Evolutionary conservation across 768 basidiomycete genomes (phyloP), one percentile per base, ranked within the genome.

Genomic region (Tremella yokohamensis): DNA sequence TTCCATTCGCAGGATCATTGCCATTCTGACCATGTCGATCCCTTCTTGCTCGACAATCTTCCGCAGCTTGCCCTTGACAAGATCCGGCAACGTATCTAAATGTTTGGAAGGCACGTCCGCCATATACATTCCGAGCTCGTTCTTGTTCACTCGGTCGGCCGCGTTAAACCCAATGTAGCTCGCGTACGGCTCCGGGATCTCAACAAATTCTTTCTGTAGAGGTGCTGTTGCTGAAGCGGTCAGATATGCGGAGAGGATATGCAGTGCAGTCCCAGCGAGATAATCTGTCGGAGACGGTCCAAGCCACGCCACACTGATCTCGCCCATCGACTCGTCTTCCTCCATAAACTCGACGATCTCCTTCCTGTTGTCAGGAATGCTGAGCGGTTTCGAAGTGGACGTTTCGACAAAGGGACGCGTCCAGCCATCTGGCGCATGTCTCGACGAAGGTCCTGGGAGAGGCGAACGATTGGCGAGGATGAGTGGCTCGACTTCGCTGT

Each of bases 391-490:
- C 6, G 87, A 84, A 62, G 88, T 92, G 9, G 84, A 64, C 0
- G 92, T 92, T 79, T 97, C 92, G 34, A 97, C 66, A 72, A 97
- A 98, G 0, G 96, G 96, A 18, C 94, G 84, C 63, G 88, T 90
- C 93, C 94, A 99, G 8, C 85, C 88, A 0, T 77, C 64, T 4
- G 92, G 93, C 12, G 81, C 81, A 40, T 12, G 49, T 15, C 15
- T 45, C 22, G 42, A 45, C 8, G 42, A 45, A 22, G 42, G 8
- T 4, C 4, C 56, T 81, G 69, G 88, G 9, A 18, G 26, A 1
- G 25, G 38, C 11, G 19, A 12, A 6, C 39, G 87, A 8, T 96
- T 90, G 20, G 80, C 81, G 26, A 90, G 81, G 54, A 97, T 84
- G 49, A 78, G 82, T 0, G 92, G 89, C 68, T 98, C 91, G 6